Evolutionary conservation across 106 monocot genomes (phyloP).

Genomic region (Gastrodia elata): DNA sequence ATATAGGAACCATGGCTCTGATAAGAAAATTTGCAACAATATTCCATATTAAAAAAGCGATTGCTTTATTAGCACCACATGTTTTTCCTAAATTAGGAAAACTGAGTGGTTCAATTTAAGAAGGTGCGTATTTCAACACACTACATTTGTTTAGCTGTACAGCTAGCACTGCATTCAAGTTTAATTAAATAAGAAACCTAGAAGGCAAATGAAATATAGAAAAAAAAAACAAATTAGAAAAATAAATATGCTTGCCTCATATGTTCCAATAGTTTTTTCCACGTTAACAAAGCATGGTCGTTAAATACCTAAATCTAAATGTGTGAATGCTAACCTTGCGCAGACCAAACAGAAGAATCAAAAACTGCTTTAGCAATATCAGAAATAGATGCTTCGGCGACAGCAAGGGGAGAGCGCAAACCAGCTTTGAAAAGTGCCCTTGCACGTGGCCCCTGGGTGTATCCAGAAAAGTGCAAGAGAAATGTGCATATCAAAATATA

Average conservation of each 20-base stretch:
- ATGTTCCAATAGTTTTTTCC: neutral
- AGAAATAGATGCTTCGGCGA: constrained; percentile 76
- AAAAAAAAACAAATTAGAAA: neutral
- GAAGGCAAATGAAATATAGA: neutral
- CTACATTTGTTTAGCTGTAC: neutral
- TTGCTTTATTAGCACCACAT: too few relatives aligned
- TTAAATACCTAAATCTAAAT: neutral
- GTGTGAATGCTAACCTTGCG: constrained; percentile 28
- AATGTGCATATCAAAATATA: neutral
- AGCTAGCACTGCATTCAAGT: neutral
- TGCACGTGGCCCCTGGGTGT: constrained; percentile 71
- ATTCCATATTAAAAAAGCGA: too few relatives aligned
- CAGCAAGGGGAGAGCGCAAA: constrained; percentile 60
- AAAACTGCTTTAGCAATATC: constrained; percentile 88
- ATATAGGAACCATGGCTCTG: too few relatives aligned
- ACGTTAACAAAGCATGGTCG: neutral
- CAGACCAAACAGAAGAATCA: constrained; percentile 69
- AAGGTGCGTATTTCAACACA: too few relatives aligned
- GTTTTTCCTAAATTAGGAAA: too few relatives aligned
- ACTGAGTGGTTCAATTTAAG: too few relatives aligned
- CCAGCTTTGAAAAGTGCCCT: constrained; percentile 90
- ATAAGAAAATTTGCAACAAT: too few relatives aligned
- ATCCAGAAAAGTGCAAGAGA: neutral
- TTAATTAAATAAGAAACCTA: neutral
- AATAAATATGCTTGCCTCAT: neutral